phyloP scores from a whole-genome alignment of 1,284 basidiomycete genomes.

The Anthracocystis panici-leucophaei region DNA sequence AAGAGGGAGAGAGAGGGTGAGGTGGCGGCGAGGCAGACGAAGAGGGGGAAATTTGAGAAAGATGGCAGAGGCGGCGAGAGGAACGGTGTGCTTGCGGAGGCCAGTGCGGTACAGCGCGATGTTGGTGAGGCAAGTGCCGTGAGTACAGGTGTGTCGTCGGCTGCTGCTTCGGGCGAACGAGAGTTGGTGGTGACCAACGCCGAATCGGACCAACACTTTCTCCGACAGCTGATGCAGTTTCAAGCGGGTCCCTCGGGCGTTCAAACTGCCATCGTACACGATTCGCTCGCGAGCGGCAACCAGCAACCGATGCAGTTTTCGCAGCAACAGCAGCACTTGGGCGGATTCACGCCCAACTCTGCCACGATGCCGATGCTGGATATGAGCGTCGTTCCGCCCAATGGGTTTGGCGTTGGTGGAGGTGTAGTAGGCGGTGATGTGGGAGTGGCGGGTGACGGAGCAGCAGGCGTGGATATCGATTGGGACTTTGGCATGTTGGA shows the following conservation, averaged over 20 bases:
- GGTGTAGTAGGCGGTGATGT: not conserved
- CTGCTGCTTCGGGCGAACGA: conserved; percentile 1
- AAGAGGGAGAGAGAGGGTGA: conserved; percentile 15
- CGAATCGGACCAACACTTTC: conserved; percentile 31
- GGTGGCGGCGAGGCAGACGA: conserved; percentile 10
- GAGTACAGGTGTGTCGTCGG: not conserved
- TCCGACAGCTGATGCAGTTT: conserved; percentile 49
- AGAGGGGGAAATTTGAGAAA: conserved; percentile 8
- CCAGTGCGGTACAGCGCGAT: not conserved
- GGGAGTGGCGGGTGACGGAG: not conserved
- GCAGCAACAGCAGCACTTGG: not conserved
- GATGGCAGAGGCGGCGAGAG: conserved; percentile 1
- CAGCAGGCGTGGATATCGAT: conserved; percentile 22
- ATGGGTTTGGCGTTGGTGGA: not conserved
- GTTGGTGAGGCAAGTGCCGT: not conserved
- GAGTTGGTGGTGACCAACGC: not conserved
- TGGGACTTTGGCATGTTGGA: conserved; percentile 53
- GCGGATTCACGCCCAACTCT: not conserved
- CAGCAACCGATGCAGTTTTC: not conserved
- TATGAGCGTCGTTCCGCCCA: too few species aligned
- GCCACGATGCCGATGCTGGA: not conserved
- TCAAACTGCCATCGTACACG: conserved; percentile 38
- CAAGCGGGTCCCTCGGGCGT: conserved; percentile 51
- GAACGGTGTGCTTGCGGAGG: not conserved
- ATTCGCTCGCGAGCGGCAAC: conserved; percentile 2